Conservation (phyloP, 139 green algal genomes). For the Chlamydomonas incerta region DNA sequence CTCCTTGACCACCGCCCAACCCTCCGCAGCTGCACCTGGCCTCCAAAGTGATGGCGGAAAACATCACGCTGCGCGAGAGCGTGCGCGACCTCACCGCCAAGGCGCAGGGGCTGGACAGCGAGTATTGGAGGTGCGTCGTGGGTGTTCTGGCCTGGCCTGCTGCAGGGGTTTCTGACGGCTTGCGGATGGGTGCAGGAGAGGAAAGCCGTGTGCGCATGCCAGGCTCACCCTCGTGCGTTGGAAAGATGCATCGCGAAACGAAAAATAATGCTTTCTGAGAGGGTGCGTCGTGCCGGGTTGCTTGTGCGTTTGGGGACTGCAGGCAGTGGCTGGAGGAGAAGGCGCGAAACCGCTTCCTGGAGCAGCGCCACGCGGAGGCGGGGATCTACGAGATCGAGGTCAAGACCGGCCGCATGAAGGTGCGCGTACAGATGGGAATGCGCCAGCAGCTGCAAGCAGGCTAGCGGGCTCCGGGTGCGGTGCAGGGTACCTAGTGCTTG, state of each 20-base stretch:
- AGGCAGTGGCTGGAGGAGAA: slow-evolving; percentile 72
- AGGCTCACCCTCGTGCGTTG: too few species aligned
- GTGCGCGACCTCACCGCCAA: slow-evolving; percentile 38
- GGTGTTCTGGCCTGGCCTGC: neutral
- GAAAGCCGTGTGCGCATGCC: too few species aligned
- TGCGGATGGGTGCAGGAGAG: too few species aligned
- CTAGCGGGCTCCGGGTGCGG: too few species aligned
- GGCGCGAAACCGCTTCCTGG: slow-evolving; percentile 61
- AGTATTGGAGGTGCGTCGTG: slow-evolving; percentile 54
- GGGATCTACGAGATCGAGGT: slow-evolving; percentile 75
- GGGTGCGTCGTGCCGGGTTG: too few species aligned
- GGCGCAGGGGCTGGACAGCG: slow-evolving; percentile 49
- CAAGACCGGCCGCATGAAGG: slow-evolving; percentile 70
- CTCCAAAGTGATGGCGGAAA: slow-evolving; percentile 54
- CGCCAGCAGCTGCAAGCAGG: too few species aligned
- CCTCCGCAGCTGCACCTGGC: slow-evolving; percentile 48
- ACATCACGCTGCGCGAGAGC: slow-evolving; percentile 57
- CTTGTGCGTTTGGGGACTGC: neutral
- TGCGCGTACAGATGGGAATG: neutral
- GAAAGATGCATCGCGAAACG: too few species aligned
- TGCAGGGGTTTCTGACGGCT: neutral
- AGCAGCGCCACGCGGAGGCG: slow-evolving; percentile 41
- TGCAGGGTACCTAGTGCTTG: too few species aligned
- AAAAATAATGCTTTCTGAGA: too few species aligned
- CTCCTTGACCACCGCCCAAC: too few species aligned